Base-by-base conservation (phyloP, 2,329 filamentous ascomycete genomes). In the Paraphaeosphaeria sporulosa region DNA sequence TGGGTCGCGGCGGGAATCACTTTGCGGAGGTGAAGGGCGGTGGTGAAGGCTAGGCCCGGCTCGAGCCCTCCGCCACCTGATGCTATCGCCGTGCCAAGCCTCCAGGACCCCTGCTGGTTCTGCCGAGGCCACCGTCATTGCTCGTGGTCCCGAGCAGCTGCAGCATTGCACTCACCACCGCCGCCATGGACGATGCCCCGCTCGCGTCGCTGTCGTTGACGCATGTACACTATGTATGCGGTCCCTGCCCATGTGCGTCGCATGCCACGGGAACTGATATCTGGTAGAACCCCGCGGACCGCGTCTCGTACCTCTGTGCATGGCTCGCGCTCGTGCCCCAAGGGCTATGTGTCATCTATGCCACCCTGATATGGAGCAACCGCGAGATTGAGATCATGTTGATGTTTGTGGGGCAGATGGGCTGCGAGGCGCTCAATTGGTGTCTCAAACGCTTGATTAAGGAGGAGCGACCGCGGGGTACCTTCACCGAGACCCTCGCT, bases 301-400 rank as follows among this genome's bases (percentile, higher is more conserved):
- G 85, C 57, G 61, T 97, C 71, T 98, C 95, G 52, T 92, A 93
- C 80, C 76, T 93, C 50, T 97, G 92, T 78, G 95, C 95, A 69
- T 97, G 92, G 87, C 91, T 99, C 60, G 94, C 96, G 64, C 90
- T 99, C 60, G 86, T 97, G 57, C 95, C 95, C 0, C 95, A 99
- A 78, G 93, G 90, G 23, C 87, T 99, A 63, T 93, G 92, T 77
- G 86, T 99, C 72, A 88, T 92, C 71, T 99, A 99, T 79, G 91
- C 88, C 34, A 95, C 94, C 23, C 85, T 99, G 61, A 89, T 96
- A 76, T 95, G 93, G 89, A 91, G 92, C 61, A 93, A 93, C 40
- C 91, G 95, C 74, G 95, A 99, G 80, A 85, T 90, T 71, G 95
- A 99, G 77, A 89, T 99, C 46, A 80, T 89, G 48, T 85, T 98